Evolutionary conservation across 257 asterid species (phyloP).

Genomic region (Oldenlandia corymbosa): DNA sequence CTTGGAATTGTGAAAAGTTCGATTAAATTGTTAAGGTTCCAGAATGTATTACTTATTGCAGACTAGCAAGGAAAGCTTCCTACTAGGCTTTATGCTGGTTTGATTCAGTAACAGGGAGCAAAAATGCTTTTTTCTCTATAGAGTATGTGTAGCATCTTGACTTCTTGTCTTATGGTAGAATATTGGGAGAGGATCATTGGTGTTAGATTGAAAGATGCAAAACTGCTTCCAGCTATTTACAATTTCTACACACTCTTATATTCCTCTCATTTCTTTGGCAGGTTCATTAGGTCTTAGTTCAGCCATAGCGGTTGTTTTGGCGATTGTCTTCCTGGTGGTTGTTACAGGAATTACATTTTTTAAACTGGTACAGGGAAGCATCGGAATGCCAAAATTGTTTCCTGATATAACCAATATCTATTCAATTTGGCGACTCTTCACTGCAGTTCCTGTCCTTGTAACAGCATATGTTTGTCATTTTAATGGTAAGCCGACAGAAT

Average conservation of each 20-base stretch:
- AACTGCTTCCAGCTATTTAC: not conserved
- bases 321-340: constrained; percentile 42
- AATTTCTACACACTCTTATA: not conserved
- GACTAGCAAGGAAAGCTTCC: not conserved
- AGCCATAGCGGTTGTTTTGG: constrained; percentile 47
- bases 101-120: not conserved
- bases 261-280: constrained; percentile 21
- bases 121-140: not conserved
- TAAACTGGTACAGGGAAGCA: constrained; percentile 38
- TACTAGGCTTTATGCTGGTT: not conserved
- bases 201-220: not conserved
- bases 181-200: not conserved
- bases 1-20: not conserved
- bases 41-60: not conserved
- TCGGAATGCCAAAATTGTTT: constrained; percentile 32
- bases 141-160: not conserved
- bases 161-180: not conserved
- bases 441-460: constrained; percentile 57
- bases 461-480: constrained; percentile 57
- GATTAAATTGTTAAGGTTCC: not conserved
- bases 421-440: constrained; percentile 55
- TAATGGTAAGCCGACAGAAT: constrained; percentile 38
- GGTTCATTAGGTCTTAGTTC: constrained; percentile 54
- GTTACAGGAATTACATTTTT: constrained; percentile 23
- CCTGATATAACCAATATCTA: constrained; percentile 35